Percentiles rank a stretch among this genome's conserved stretches.
These are phyloP conservation scores for Plasmopara viticola DNA, from an alignment of 352 stramenopile genomes.

Conservation along the genomic window DNA sequence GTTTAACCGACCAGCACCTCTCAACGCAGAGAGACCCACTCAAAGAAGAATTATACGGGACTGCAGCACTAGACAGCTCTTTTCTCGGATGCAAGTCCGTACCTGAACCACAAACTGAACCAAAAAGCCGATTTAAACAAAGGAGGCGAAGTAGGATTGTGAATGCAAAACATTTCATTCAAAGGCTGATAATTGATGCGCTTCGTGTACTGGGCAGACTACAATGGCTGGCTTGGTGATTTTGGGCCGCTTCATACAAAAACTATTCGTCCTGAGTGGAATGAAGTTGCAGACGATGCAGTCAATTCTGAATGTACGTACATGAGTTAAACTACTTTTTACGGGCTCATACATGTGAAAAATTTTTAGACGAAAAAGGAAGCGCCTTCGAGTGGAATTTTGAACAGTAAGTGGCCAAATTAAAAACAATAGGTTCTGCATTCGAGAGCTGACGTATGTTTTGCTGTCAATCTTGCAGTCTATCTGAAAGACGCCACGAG, in stretches of 20 bases:
- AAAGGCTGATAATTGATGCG: slow-evolving; percentile 1
- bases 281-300: slow-evolving; percentile 21
- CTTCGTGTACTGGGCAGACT: slow-evolving; percentile 27
- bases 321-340: no score
- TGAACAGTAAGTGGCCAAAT: slow-evolving; percentile 31
- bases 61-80: slow-evolving; percentile 31
- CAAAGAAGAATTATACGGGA: slow-evolving; percentile 62
- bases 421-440: neutral
- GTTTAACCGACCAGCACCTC: neutral
- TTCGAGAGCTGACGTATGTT: neutral
- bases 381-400: slow-evolving; percentile 60
- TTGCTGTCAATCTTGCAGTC: slow-evolving; percentile 11
- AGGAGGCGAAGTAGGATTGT: slow-evolving; percentile 21
- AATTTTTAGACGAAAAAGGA: neutral
- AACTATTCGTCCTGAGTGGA: slow-evolving; percentile 51
- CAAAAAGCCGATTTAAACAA: slow-evolving; percentile 11
- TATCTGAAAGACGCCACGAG: slow-evolving; percentile 9
- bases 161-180: neutral
- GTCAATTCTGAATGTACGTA: slow-evolving; percentile 21
- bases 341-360: no score
- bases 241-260: slow-evolving; percentile 69
- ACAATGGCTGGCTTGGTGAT: slow-evolving; percentile 71
- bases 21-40: slow-evolving; percentile 28
- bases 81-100: slow-evolving; percentile 46
- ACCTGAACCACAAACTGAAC: slow-evolving; percentile 6